A percentile compares a stretch with the other conserved stretches of the same genome.
Conservation (phyloP, 2,329 filamentous ascomycete genomes). For the Epichloe amarillans region DNA sequence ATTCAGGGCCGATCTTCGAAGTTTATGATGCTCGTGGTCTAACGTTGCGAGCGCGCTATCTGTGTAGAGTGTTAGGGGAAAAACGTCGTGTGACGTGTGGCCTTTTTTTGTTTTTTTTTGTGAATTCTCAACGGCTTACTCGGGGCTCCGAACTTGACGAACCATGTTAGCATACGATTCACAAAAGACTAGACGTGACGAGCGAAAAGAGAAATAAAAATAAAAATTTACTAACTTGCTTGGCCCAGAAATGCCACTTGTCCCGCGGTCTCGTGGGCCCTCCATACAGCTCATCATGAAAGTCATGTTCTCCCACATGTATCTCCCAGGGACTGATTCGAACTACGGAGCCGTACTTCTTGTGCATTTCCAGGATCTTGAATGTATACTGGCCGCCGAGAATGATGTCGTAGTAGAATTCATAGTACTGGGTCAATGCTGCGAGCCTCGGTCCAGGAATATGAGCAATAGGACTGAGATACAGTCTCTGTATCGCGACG, state of each 20-base stretch:
- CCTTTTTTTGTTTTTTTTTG: too few species aligned
- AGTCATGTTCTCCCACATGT: constrained; percentile 23
- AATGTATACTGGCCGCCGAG: constrained; percentile 28
- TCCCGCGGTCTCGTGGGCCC: constrained; percentile 17
- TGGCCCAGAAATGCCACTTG: constrained; percentile 22
- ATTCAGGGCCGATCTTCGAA: constrained; percentile 21
- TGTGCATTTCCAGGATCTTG: constrained; percentile 28
- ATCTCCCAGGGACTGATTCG: constrained; percentile 28
- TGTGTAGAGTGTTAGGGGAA: constrained; percentile 7
- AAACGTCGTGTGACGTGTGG: neutral
- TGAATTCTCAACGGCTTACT: constrained; percentile 10
- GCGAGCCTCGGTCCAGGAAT: constrained; percentile 27
- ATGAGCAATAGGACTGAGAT: constrained; percentile 24
- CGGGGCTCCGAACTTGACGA: constrained; percentile 19
- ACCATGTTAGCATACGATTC: neutral
- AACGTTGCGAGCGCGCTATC: constrained; percentile 22
- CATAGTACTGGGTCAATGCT: constrained; percentile 25
- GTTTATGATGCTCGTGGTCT: constrained; percentile 20
- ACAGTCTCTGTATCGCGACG: constrained; percentile 20
- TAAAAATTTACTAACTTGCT: constrained; percentile 17
- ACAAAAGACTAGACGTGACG: neutral
- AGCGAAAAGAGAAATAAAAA: neutral
- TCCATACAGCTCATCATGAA: constrained; percentile 26
- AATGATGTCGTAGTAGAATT: constrained; percentile 30
- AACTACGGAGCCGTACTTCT: constrained; percentile 27